Conservation (phyloP, 805 yeast genomes). For the Zygoascus tannicola region DNA sequence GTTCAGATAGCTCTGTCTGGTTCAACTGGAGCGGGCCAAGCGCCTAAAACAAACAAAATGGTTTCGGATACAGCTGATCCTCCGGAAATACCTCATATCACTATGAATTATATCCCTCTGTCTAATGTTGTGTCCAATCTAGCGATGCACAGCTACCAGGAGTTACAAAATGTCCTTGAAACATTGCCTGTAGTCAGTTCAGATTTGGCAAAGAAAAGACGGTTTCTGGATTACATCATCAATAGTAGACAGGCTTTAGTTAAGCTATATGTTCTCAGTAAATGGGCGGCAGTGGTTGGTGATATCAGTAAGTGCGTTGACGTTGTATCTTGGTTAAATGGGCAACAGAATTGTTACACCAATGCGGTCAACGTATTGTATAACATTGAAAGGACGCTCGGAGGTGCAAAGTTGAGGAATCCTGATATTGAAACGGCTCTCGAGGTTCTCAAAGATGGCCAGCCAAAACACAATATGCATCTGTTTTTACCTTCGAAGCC, state of each 20-base stretch:
- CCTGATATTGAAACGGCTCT: conserved; percentile 83
- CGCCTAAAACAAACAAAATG: neutral
- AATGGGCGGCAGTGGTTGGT: conserved; percentile 74
- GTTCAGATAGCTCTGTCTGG: no score
- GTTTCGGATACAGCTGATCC: conserved; percentile 2
- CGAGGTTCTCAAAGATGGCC: conserved; percentile 70
- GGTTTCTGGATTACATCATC: conserved; percentile 59
- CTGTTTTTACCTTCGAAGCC: conserved; percentile 41
- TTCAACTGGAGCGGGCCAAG: neutral
- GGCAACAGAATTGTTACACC: conserved; percentile 61
- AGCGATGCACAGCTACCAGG: conserved; percentile 53
- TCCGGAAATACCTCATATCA: conserved; percentile 53
- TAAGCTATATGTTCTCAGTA: conserved; percentile 72
- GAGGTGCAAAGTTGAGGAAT: conserved; percentile 85
- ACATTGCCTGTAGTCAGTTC: conserved; percentile 46
- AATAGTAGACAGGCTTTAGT: conserved; percentile 73
- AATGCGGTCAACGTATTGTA: conserved; percentile 58
- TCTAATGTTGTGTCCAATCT: conserved; percentile 49
- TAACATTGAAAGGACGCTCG: conserved; percentile 56
- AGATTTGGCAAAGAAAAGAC: conserved; percentile 57
- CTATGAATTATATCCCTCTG: conserved; percentile 59
- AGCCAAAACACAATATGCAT: conserved; percentile 65
- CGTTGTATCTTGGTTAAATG: conserved; percentile 76
- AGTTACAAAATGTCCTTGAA: conserved; percentile 50
- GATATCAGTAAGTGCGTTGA: conserved; percentile 74